These are phyloP conservation scores for Wickerhamomyces bisporus DNA, from an alignment of 805 yeast species.

Conservation along the genomic window DNA sequence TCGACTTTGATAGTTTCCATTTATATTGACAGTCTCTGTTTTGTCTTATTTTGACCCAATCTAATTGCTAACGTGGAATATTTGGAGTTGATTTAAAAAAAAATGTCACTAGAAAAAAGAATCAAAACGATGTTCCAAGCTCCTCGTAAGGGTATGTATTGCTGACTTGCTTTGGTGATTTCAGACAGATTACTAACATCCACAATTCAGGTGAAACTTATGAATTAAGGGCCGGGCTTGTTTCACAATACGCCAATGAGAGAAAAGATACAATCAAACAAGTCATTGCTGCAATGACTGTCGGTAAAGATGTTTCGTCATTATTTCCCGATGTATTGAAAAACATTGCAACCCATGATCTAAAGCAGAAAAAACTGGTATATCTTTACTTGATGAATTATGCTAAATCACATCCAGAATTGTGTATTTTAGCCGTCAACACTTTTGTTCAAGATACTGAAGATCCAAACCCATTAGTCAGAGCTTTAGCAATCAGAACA, in stretches of 20 bases:
- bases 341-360: constrained; percentile 93
- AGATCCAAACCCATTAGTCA: constrained; percentile 92
- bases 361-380: constrained; percentile 94
- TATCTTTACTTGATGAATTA: constrained; percentile 94
- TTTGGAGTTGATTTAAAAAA: too few species aligned
- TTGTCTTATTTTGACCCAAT: background rate
- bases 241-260: constrained; percentile 91
- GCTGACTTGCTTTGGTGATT: too few species aligned
- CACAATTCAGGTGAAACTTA: constrained; percentile 88
- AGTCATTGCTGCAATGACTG: constrained; percentile 96
- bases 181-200: too few species aligned
- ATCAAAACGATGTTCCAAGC: constrained; percentile 52
- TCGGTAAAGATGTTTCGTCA: constrained; percentile 93
- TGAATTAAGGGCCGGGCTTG: constrained; percentile 85
- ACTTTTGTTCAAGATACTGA: constrained; percentile 93
- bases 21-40: background rate
- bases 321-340: constrained; percentile 94
- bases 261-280: constrained; percentile 95
- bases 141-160: too few species aligned
- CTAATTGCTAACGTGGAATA: too few species aligned
- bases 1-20: too few species aligned
- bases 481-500: constrained; percentile 95
- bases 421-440: constrained; percentile 92
- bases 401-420: constrained; percentile 93
- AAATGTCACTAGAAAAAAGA: constrained; percentile 41